These are phyloP conservation scores for Quercus agrifolia DNA, from an alignment of 306 rosid genomes.

Conservation along the genomic window DNA sequence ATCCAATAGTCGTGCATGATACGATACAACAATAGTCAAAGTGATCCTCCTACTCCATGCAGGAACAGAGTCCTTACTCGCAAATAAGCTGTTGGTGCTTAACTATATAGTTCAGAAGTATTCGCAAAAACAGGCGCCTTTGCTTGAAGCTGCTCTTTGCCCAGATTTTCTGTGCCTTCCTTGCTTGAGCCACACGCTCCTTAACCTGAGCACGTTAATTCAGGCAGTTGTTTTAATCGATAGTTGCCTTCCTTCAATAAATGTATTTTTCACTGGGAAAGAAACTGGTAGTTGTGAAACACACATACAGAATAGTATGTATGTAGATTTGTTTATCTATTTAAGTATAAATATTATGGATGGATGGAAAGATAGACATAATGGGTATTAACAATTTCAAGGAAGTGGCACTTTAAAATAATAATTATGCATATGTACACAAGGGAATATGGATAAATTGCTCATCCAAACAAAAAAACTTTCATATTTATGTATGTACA, in stretches of 20 bases:
- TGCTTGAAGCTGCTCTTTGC: slow-evolving; percentile 88
- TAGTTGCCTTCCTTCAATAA: neutral
- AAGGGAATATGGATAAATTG: neutral
- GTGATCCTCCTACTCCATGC: slow-evolving; percentile 5
- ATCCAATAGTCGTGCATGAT: slow-evolving; percentile 1
- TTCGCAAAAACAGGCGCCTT: slow-evolving; percentile 78
- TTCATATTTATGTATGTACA: neutral
- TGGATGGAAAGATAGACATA: neutral
- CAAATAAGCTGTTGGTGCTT: slow-evolving; percentile 89
- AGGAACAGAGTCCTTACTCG: slow-evolving; percentile 60
- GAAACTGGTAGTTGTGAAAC: neutral
- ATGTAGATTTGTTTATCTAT: neutral
- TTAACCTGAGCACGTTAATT: slow-evolving; percentile 54
- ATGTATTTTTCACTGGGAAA: neutral
- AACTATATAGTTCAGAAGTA: slow-evolving; percentile 78
- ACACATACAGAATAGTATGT: neutral
- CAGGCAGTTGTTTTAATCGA: slow-evolving; percentile 14
- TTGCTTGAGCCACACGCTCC: slow-evolving; percentile 74
- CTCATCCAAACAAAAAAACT: neutral
- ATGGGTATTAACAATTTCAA: neutral
- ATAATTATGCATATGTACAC: neutral
- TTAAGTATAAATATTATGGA: neutral
- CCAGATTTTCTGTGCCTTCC: slow-evolving; percentile 87
- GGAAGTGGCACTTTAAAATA: neutral
- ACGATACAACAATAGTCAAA: neutral